These are phyloP conservation scores for Delonix regia DNA, from an alignment of 306 rosid genomes.

Conservation along the genomic window DNA sequence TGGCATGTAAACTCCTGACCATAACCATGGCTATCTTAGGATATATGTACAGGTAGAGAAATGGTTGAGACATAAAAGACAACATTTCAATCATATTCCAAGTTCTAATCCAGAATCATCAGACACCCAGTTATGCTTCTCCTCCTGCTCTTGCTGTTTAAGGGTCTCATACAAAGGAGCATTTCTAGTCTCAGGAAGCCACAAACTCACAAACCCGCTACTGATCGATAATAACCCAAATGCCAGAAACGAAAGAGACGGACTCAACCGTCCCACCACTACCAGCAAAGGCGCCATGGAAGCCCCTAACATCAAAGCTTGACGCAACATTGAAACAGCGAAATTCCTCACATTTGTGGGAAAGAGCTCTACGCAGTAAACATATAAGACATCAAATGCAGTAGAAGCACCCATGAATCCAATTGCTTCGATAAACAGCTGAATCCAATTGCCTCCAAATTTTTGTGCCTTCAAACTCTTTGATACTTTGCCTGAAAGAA, in stretches of 20 bases:
- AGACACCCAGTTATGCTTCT: conserved; percentile 6
- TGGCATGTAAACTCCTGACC: too few relatives aligned
- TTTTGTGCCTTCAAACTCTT: neutral
- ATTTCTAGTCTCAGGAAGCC: conserved; percentile 43
- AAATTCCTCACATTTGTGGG: conserved; percentile 45
- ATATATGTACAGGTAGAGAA: too few relatives aligned
- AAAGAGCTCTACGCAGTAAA: conserved; percentile 43
- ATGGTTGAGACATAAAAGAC: too few relatives aligned
- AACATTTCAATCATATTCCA: conserved; percentile 28
- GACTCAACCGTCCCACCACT: conserved; percentile 28
- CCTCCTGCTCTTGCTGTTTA: conserved; percentile 39
- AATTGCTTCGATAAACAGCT: conserved; percentile 29
- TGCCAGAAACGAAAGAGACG: conserved; percentile 26
- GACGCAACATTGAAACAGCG: conserved; percentile 36
- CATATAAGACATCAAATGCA: conserved; percentile 42
- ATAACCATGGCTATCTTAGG: too few relatives aligned
- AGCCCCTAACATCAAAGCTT: conserved; percentile 41
- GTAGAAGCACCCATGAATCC: conserved; percentile 41
- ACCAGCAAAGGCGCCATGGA: conserved; percentile 37
- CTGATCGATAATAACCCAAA: conserved; percentile 18
- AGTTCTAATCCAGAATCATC: conserved; percentile 27
- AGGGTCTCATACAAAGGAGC: conserved; percentile 42
- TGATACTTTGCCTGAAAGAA: conserved; percentile 18
- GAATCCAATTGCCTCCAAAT: conserved; percentile 32
- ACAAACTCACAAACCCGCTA: conserved; percentile 29